These are phyloP conservation scores for Neurospora intermedia DNA, from an alignment of 495 filamentous ascomycete genomes.

Conservation along the genomic window DNA sequence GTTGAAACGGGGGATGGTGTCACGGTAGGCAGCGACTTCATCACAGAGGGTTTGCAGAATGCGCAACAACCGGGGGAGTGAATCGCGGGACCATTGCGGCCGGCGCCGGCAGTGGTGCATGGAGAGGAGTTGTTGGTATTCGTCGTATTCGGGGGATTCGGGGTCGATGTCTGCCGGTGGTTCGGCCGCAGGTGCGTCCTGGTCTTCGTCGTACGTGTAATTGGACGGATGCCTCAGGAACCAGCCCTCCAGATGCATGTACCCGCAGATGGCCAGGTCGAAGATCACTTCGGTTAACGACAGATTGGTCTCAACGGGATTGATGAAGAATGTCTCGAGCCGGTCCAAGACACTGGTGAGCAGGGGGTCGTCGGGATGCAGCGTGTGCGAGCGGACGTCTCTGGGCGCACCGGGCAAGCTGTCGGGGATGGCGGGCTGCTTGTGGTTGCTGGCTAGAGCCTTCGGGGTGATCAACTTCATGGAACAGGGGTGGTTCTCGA, in stretches of 20 bases:
- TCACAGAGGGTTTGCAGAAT: constrained; percentile 48
- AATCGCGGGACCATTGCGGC: constrained; percentile 36
- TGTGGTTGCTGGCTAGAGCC: constrained; percentile 39
- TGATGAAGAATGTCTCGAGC: constrained; percentile 71
- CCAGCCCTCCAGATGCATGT: constrained; percentile 79
- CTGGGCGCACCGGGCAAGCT: constrained; percentile 42
- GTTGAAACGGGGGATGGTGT: constrained; percentile 66
- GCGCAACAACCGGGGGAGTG: constrained; percentile 38
- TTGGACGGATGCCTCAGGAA: constrained; percentile 61
- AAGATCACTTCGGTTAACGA: constrained; percentile 73
- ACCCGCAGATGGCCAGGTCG: constrained; percentile 71
- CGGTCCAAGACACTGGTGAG: constrained; percentile 58
- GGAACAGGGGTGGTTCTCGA: constrained; percentile 78
- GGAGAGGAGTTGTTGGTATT: constrained; percentile 32
- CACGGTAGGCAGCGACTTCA: constrained; percentile 53
- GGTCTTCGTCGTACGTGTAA: constrained; percentile 41
- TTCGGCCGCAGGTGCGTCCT: constrained; percentile 10
- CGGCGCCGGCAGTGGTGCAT: constrained; percentile 39
- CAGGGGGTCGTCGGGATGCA: constrained; percentile 65
- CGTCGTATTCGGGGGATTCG: constrained; percentile 26
- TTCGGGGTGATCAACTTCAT: constrained; percentile 45
- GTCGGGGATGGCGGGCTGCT: constrained; percentile 38
- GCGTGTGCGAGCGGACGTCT: constrained; percentile 46
- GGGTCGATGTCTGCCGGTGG: constrained; percentile 15
- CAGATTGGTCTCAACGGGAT: constrained; percentile 83